Evolutionary conservation across 345 rosid genomes (phyloP).

Genomic region (Mallotus nudiflorus): DNA sequence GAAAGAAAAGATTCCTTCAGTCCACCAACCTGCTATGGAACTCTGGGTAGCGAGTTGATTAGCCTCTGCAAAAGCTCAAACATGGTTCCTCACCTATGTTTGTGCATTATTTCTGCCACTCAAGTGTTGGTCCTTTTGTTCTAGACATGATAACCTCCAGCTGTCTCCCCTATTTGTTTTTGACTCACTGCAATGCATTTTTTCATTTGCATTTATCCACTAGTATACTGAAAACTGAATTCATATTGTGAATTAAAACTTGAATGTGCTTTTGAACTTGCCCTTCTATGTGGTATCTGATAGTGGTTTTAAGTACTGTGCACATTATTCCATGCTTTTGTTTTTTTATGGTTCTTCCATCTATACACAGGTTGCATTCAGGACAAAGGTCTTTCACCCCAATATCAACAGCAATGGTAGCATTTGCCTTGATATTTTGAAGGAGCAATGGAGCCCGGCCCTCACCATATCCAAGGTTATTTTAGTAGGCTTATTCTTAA

Average conservation of each 20-base stretch:
- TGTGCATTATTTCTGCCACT: background rate
- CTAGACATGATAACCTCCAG: background rate
- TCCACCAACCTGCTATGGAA: background rate
- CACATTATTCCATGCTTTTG: background rate
- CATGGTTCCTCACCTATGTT: background rate
- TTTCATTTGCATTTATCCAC: background rate
- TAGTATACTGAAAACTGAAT: background rate
- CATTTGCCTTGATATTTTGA: conserved; percentile 35
- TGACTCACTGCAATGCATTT: background rate
- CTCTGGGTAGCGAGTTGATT: background rate
- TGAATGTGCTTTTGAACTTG: background rate
- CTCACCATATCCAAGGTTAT: conserved; percentile 32
- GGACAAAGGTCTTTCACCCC: conserved; percentile 34
- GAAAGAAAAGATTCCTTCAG: too few species aligned
- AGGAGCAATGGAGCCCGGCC: conserved; percentile 37
- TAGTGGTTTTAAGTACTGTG: background rate
- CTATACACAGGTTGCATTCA: conserved; percentile 28
- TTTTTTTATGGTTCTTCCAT: background rate
- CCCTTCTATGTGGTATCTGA: background rate
- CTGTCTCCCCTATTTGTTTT: background rate
- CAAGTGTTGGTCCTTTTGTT: background rate
- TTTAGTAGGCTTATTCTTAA: too few species aligned
- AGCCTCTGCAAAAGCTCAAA: background rate
- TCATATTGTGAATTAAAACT: background rate
- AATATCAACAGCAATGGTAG: conserved; percentile 32